Conservation (phyloP, 306 rosid genomes). For the Cucumis hystrix region DNA sequence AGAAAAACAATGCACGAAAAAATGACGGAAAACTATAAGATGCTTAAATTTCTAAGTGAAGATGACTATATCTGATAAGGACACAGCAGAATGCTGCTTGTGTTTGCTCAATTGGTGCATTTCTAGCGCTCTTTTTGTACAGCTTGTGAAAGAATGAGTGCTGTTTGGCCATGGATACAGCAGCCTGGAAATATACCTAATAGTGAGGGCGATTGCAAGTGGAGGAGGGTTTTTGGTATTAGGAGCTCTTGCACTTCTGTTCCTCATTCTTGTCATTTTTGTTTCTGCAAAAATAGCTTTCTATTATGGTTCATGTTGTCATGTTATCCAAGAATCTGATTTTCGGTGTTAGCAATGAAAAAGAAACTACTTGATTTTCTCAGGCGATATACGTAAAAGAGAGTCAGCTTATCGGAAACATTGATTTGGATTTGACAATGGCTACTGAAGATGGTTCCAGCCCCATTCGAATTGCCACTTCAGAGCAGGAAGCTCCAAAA, state of each 20-base stretch:
- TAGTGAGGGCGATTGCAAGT: not conserved
- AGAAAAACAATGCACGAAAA: not conserved
- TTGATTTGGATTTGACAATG: conserved; percentile 45
- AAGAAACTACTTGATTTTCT: conserved; percentile 11
- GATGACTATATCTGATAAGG: not conserved
- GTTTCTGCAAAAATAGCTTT: not conserved
- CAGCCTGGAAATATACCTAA: not conserved
- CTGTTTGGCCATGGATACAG: not conserved
- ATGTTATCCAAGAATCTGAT: not conserved
- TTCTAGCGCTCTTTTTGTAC: not conserved
- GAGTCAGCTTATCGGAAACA: conserved; percentile 62
- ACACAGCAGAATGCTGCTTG: not conserved
- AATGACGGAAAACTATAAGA: not conserved
- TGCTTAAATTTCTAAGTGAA: not conserved
- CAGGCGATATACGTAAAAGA: conserved; percentile 83
- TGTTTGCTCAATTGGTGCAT: not conserved
- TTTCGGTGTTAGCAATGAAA: not conserved
- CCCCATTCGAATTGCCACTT: conserved; percentile 59
- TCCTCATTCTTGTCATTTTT: not conserved
- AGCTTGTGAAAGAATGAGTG: not conserved
- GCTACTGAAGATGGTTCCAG: conserved; percentile 26
- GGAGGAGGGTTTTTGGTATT: not conserved
- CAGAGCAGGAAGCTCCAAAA: conserved; percentile 29
- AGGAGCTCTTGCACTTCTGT: not conserved
- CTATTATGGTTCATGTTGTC: not conserved